Conservation (phyloP, 345 rosid genomes). For the Psidium guajava region DNA sequence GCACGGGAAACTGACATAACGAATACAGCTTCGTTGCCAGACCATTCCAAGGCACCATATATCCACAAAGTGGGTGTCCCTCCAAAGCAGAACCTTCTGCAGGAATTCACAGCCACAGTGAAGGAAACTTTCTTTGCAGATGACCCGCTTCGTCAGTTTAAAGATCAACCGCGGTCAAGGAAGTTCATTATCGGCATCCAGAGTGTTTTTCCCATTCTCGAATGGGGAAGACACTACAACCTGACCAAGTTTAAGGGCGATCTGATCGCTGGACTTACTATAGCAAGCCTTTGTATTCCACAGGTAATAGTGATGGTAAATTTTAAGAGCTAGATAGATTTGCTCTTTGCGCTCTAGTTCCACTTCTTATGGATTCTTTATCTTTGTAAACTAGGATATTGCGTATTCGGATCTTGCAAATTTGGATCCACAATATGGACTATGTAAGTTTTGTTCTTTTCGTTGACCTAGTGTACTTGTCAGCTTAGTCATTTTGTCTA, state of each 20-base stretch:
- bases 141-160: constrained; percentile 34
- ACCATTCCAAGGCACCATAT: not conserved
- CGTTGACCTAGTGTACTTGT: not conserved
- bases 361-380: not conserved
- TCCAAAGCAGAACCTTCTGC: constrained; percentile 16
- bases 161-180: constrained; percentile 20
- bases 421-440: constrained; percentile 32
- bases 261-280: constrained; percentile 38
- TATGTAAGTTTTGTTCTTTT: constrained; percentile 15
- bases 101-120: constrained; percentile 14
- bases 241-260: constrained; percentile 23
- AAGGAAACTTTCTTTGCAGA: constrained; percentile 42
- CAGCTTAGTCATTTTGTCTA: not conserved
- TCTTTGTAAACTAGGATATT: constrained; percentile 21
- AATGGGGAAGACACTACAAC: constrained; percentile 36
- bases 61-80: constrained; percentile 20
- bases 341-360: not conserved
- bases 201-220: constrained; percentile 28
- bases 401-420: constrained; percentile 37
- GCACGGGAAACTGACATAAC: not conserved
- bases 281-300: constrained; percentile 49
- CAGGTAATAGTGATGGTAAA: constrained; percentile 17
- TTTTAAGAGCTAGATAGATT: not conserved
- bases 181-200: constrained; percentile 26
- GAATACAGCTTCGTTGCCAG: not conserved